phyloP scores from a whole-genome alignment of 768 basidiomycete species.

The Suillus fuscotomentosus region DNA sequence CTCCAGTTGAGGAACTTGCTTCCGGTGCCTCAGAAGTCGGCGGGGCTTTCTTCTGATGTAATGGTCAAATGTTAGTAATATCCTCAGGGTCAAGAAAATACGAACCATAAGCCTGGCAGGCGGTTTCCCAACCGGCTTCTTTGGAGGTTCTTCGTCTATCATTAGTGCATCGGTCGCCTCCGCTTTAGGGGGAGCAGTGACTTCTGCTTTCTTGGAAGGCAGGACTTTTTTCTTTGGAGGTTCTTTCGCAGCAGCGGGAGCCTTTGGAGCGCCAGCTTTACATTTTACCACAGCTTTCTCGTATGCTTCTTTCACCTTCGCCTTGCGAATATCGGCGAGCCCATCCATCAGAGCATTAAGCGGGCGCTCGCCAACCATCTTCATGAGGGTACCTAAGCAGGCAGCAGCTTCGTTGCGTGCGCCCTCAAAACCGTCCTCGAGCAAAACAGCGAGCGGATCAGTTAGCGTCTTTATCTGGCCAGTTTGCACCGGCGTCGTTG shows the following conservation, averaged over 20 bases:
- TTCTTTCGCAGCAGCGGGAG: conserved; percentile 29
- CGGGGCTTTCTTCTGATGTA: conserved; percentile 52
- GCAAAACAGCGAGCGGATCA: conserved; percentile 67
- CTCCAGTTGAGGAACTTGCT: conserved; percentile 16
- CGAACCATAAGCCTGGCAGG: conserved; percentile 45
- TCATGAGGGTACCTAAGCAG: conserved; percentile 89
- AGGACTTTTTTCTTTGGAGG: conserved; percentile 37
- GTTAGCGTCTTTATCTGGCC: conserved; percentile 80
- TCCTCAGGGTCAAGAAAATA: neutral
- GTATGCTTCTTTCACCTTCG: conserved; percentile 91
- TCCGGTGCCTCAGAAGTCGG: conserved; percentile 33
- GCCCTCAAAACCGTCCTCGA: conserved; percentile 88
- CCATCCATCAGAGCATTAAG: conserved; percentile 85
- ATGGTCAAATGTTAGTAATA: conserved; percentile 2
- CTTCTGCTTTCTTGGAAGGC: conserved; percentile 22
- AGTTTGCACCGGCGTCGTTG: conserved; percentile 66
- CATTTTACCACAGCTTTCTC: conserved; percentile 92
- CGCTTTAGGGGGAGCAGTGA: conserved; percentile 17
- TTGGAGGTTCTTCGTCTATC: conserved; percentile 33
- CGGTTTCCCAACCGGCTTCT: conserved; percentile 51
- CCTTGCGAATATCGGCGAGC: conserved; percentile 82
- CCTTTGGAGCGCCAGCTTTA: conserved; percentile 59
- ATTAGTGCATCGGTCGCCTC: conserved; percentile 9
- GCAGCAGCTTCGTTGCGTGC: conserved; percentile 89
- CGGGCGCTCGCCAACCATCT: conserved; percentile 92